These are phyloP conservation scores for Trypanosoma boissoni DNA, from an alignment of 208 protist species.

Conservation along the genomic window DNA sequence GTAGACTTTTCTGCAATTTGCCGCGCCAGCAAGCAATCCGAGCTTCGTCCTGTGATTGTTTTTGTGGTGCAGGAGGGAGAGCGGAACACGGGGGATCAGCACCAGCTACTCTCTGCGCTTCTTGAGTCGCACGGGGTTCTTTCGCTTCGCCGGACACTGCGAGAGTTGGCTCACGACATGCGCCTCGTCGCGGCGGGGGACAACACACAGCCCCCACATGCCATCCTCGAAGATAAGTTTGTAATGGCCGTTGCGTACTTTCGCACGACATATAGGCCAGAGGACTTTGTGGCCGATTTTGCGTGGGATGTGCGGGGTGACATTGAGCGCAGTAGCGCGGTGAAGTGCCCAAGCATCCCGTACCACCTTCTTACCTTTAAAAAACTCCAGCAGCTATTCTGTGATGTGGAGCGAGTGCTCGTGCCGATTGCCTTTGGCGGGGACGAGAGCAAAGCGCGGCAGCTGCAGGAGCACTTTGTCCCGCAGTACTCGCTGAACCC, in stretches of 20 bases:
- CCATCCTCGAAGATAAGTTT: constrained; percentile 56
- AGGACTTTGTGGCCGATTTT: constrained; percentile 77
- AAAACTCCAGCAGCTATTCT: constrained; percentile 94
- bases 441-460: constrained; percentile 40
- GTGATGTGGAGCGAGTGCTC: constrained; percentile 60
- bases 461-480: constrained; percentile 71
- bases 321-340: constrained; percentile 81
- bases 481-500: constrained; percentile 88
- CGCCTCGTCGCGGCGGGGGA: constrained; percentile 19
- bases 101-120: constrained; percentile 74
- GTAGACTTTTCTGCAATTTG: background rate
- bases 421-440: constrained; percentile 52
- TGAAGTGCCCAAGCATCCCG: constrained; percentile 95
- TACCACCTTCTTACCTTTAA: constrained; percentile 95
- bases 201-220: constrained; percentile 40
- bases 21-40: constrained; percentile 8
- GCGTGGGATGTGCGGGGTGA: constrained; percentile 74
- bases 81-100: constrained; percentile 93
- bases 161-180: constrained; percentile 58
- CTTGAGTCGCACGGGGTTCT: constrained; percentile 71
- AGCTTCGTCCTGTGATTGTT: constrained; percentile 73
- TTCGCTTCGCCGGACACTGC: constrained; percentile 82
- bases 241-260: constrained; percentile 90
- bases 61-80: constrained; percentile 92
- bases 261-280: constrained; percentile 91